phyloP scores from a whole-genome alignment of 352 stramenopile genomes.

The Pythium insidiosum region DNA sequence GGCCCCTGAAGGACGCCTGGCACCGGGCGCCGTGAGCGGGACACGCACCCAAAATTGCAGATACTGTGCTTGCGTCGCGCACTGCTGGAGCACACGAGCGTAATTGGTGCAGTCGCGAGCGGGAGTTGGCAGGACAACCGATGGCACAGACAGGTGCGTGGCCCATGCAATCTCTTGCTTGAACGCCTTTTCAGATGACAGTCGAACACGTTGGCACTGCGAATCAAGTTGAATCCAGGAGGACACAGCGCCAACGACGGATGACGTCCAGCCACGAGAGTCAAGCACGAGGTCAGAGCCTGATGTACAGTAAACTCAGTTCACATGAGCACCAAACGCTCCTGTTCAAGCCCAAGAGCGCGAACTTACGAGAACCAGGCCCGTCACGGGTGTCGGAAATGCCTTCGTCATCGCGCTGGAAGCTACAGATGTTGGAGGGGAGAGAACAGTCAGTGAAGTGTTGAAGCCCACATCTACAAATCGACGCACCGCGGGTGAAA shows the following conservation, averaged over 20 bases:
- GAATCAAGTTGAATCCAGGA: slow-evolving; percentile 76
- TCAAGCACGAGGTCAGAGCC: slow-evolving; percentile 81
- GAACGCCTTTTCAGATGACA: slow-evolving; percentile 66
- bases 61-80: slow-evolving; percentile 68
- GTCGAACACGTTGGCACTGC: slow-evolving; percentile 21
- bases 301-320: slow-evolving; percentile 10
- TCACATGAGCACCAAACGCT: not conserved
- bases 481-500: slow-evolving; percentile 65
- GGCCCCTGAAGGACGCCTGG: slow-evolving; percentile 9
- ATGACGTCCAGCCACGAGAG: slow-evolving; percentile 76
- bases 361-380: slow-evolving; percentile 43
- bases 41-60: slow-evolving; percentile 87
- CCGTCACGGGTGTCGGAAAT: slow-evolving; percentile 52
- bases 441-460: not conserved
- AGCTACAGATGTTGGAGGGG: slow-evolving; percentile 18
- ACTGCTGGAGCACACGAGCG: slow-evolving; percentile 74
- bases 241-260: slow-evolving; percentile 71
- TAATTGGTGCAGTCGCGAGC: slow-evolving; percentile 71
- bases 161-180: slow-evolving; percentile 94
- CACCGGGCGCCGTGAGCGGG: slow-evolving; percentile 32
- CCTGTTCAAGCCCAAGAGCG: not conserved
- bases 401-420: slow-evolving; percentile 55
- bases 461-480: not conserved
- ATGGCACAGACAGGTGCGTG: slow-evolving; percentile 91
- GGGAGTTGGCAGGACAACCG: slow-evolving; percentile 88